Evolutionary conservation across 2,329 filamentous ascomycete genomes (phyloP).

Genomic region (Epichloe bromicola): DNA sequence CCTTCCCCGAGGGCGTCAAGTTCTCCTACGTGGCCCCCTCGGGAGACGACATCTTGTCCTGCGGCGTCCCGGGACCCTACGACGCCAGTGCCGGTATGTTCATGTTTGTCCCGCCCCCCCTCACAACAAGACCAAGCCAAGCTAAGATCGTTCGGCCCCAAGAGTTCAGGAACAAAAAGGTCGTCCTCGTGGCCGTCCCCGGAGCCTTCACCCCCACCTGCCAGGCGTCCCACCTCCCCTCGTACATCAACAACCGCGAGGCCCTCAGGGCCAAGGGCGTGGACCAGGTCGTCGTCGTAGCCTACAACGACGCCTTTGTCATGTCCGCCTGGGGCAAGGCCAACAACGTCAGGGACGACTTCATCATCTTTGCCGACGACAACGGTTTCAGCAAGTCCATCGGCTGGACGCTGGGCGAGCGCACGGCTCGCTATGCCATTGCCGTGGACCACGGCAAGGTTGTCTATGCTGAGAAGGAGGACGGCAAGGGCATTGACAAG

Average conservation of each 20-base stretch:
- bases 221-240: conserved; percentile 67
- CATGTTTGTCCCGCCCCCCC: too few relatives aligned
- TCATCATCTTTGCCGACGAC: conserved; percentile 61
- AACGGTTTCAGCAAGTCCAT: conserved; percentile 61
- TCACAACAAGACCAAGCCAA: too few relatives aligned
- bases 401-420: conserved; percentile 63
- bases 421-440: conserved; percentile 69
- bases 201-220: conserved; percentile 82
- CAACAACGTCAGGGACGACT: conserved; percentile 61
- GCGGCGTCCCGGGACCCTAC: conserved; percentile 66
- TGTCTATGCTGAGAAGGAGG: conserved; percentile 65
- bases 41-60: conserved; percentile 58
- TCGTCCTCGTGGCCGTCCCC: conserved; percentile 42
- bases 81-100: conserved; percentile 53
- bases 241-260: conserved; percentile 60
- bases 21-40: conserved; percentile 79
- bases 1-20: conserved; percentile 66
- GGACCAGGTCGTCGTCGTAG: conserved; percentile 68
- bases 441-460: conserved; percentile 76
- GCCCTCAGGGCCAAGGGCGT: conserved; percentile 69
- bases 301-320: conserved; percentile 75
- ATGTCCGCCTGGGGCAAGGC: conserved; percentile 88
- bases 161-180: conserved; percentile 45
- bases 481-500: conserved; percentile 31
- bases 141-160: too few relatives aligned